These are phyloP conservation scores for Verticillium isaacii DNA, from an alignment of 2,329 filamentous ascomycete species.

Conservation along the genomic window DNA sequence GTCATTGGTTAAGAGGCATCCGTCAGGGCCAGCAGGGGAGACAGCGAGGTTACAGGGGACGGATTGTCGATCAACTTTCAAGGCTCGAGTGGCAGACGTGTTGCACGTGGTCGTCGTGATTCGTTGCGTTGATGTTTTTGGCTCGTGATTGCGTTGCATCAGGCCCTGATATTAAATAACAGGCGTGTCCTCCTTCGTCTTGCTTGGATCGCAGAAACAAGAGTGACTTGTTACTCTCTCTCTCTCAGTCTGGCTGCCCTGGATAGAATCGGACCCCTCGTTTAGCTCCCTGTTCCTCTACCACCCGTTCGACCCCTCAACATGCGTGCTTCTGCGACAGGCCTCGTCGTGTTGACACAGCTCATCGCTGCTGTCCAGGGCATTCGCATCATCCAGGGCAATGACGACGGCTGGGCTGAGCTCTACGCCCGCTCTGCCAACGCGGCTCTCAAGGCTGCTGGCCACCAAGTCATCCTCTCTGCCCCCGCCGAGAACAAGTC, in stretches of 20 bases:
- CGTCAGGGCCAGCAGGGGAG: neutral
- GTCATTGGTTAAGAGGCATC: neutral
- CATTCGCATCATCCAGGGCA: constrained; percentile 57
- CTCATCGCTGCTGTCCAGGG: constrained; percentile 13
- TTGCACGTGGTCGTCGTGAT: neutral
- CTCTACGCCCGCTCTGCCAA: constrained; percentile 59
- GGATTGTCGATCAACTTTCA: neutral
- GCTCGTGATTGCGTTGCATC: neutral
- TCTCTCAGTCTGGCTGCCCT: neutral
- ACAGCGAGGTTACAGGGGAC: neutral
- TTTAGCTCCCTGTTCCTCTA: neutral
- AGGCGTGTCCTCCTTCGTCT: neutral
- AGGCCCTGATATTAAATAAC: neutral
- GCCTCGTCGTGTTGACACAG: constrained; percentile 9
- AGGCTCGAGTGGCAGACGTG: neutral
- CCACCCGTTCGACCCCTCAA: neutral
- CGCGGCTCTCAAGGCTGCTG: constrained; percentile 46
- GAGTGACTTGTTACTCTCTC: neutral
- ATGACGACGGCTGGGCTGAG: constrained; percentile 73
- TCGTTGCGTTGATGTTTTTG: neutral
- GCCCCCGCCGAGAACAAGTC: constrained; percentile 64
- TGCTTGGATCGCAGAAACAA: neutral
- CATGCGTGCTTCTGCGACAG: neutral
- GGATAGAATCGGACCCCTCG: too few species aligned
- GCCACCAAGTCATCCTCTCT: constrained; percentile 59